phyloP scores from a whole-genome alignment of 2,329 filamentous ascomycete genomes.

The Arthrobotrys iridis region DNA sequence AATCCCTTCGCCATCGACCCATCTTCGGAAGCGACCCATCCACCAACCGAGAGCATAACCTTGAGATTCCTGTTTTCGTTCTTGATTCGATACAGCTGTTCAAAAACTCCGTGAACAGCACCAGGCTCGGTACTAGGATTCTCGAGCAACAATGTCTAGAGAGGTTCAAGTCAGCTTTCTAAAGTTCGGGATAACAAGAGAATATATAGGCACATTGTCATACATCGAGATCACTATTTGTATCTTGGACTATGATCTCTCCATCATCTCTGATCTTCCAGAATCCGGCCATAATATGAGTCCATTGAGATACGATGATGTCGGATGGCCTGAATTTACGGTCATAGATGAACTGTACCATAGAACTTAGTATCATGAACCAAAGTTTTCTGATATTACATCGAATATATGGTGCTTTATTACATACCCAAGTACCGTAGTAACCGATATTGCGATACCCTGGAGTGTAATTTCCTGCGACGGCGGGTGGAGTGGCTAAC shows the following conservation, averaged over 20 bases:
- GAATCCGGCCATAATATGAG: constrained; percentile 78
- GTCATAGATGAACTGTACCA: constrained; percentile 77
- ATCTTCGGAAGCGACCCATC: constrained; percentile 75
- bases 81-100: constrained; percentile 80
- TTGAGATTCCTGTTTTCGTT: constrained; percentile 80
- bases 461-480: background rate
- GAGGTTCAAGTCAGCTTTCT: no score
- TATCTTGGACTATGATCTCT: background rate
- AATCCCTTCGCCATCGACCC: constrained; percentile 73
- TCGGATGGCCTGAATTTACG: constrained; percentile 87
- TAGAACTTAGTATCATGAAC: background rate
- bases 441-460: constrained; percentile 43
- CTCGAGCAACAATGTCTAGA: no score
- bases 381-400: background rate
- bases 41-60: constrained; percentile 81
- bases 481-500: background rate
- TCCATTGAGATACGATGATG: constrained; percentile 81
- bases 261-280: background rate
- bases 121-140: constrained; percentile 61
- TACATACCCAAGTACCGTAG: constrained; percentile 32
- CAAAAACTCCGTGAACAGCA: constrained; percentile 77
- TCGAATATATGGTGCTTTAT: background rate
- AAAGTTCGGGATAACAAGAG: no score
- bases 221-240: background rate
- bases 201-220: background rate